These are phyloP conservation scores for Chalciporus sphaerocephalus DNA, from an alignment of 768 basidiomycete species.

Conservation along the genomic window DNA sequence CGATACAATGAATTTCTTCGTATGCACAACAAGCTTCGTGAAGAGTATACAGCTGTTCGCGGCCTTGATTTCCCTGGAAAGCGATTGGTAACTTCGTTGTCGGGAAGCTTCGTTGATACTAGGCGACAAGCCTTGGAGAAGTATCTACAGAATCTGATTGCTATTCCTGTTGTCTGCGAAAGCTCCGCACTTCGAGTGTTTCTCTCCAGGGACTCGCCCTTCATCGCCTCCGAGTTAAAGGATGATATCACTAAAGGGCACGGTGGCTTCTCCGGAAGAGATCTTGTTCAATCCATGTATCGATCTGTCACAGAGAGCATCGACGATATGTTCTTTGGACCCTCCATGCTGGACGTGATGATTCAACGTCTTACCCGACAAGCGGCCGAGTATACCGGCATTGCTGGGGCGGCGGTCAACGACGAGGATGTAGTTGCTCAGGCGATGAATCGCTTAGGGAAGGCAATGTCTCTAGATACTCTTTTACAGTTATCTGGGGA, in stretches of 20 bases:
- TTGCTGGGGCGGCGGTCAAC: constrained; percentile 70
- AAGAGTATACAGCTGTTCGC: constrained; percentile 62
- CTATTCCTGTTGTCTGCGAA: constrained; percentile 72
- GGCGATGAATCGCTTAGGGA: constrained; percentile 68
- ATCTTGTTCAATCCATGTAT: constrained; percentile 83
- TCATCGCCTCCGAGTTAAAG: constrained; percentile 53
- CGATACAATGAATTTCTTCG: constrained; percentile 93
- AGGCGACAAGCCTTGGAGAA: constrained; percentile 77
- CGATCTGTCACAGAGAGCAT: constrained; percentile 90
- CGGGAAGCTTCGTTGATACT: constrained; percentile 82
- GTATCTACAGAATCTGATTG: constrained; percentile 82
- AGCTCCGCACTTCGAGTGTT: constrained; percentile 80
- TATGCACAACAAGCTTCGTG: constrained; percentile 82
- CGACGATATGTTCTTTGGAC: constrained; percentile 96
- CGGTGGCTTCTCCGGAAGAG: constrained; percentile 58
- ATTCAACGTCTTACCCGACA: constrained; percentile 87
- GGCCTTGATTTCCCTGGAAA: constrained; percentile 90
- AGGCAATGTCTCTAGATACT: constrained; percentile 60
- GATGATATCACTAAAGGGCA: constrained; percentile 39
- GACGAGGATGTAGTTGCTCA: constrained; percentile 85
- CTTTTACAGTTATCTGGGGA: constrained; percentile 72
- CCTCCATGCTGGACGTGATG: constrained; percentile 93
- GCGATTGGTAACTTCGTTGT: constrained; percentile 82
- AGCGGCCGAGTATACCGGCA: constrained; percentile 83
- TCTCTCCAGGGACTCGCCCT: constrained; percentile 83